Conservation (phyloP, 2,329 filamentous ascomycete species). For the Cytospora schulzeri region DNA sequence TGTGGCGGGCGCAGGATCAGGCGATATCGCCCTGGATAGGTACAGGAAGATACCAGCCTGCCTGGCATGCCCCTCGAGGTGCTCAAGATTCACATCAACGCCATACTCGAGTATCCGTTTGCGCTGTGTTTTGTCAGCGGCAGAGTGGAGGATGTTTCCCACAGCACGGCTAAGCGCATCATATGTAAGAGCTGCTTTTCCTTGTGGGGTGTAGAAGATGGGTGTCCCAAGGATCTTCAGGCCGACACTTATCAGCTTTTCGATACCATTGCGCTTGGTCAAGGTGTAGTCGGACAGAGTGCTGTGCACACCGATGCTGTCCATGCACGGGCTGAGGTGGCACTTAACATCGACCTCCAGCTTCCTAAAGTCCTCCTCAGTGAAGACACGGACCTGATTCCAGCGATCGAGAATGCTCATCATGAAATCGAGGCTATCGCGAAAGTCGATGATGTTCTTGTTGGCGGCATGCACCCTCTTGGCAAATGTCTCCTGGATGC, state of each 20-base stretch:
- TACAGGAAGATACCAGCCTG: not conserved
- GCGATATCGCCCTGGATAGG: not conserved
- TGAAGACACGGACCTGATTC: not conserved
- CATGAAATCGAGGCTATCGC: not conserved
- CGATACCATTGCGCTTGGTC: conserved; percentile 12
- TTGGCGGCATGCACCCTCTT: not conserved
- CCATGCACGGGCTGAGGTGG: not conserved
- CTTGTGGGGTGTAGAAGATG: not conserved
- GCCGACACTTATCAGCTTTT: not conserved
- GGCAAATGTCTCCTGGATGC: not conserved
- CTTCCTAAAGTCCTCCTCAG: not conserved
- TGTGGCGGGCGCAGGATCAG: not conserved
- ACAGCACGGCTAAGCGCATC: conserved; percentile 14
- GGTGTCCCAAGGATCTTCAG: not conserved
- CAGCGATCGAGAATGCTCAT: not conserved
- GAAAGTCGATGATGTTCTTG: not conserved
- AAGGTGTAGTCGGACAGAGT: not conserved
- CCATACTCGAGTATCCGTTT: not conserved
- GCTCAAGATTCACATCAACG: not conserved
- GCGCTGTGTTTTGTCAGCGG: not conserved
- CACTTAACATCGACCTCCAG: not conserved
- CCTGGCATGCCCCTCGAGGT: not conserved
- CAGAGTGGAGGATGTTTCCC: conserved; percentile 1
- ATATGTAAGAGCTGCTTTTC: not conserved
- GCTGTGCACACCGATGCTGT: conserved; percentile 7